These are phyloP conservation scores for Ceratobasidium sp. DNA, from an alignment of 1,284 basidiomycete genomes.

Conservation along the genomic window DNA sequence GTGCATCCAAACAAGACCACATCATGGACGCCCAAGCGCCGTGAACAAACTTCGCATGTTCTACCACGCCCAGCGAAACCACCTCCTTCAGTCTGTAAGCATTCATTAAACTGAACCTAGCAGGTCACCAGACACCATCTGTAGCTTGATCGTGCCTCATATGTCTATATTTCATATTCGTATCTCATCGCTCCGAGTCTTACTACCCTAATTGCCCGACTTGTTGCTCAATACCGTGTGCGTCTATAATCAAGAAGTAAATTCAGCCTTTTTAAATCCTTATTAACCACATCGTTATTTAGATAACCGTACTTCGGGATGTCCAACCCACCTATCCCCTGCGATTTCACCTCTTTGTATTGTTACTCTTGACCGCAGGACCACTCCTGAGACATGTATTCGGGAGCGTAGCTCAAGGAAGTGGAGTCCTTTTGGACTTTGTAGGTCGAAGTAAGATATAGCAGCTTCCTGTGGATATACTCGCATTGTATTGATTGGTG, in stretches of 20 bases:
- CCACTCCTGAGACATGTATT: slow-evolving; percentile 3
- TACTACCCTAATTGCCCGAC: not conserved
- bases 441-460: slow-evolving; percentile 32
- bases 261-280: not conserved
- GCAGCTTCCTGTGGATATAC: no score
- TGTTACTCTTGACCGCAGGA: slow-evolving; percentile 1
- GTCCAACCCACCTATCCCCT: slow-evolving; percentile 15
- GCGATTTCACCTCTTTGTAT: slow-evolving; percentile 14
- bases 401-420: not conserved
- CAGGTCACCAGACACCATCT: not conserved
- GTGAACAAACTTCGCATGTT: not conserved
- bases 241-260: not conserved
- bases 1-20: not conserved
- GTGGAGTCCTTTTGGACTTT: slow-evolving; percentile 37
- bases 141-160: slow-evolving; percentile 25
- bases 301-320: slow-evolving; percentile 23
- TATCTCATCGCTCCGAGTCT: slow-evolving; percentile 21
- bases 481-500: no score
- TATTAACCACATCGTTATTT: not conserved
- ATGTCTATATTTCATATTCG: slow-evolving; percentile 30
- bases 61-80: slow-evolving; percentile 36
- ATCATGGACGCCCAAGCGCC: not conserved
- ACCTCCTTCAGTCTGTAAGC: slow-evolving; percentile 34
- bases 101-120: not conserved
- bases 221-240: slow-evolving; percentile 19